Evolutionary conservation across 1,284 basidiomycete species (phyloP).

Genomic region (Termitomyces sp.): DNA sequence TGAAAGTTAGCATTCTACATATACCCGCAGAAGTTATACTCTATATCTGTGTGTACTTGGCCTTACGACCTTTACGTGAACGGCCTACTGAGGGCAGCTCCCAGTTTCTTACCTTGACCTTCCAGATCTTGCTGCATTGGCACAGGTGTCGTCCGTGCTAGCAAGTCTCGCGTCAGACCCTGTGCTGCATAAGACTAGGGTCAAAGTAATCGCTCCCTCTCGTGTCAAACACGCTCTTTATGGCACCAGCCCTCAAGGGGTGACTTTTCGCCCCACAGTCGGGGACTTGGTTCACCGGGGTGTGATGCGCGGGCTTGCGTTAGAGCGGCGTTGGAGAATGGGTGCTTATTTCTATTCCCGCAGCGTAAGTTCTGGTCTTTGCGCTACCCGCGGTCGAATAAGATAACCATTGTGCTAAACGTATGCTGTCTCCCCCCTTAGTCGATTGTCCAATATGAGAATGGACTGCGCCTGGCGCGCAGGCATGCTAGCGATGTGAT

Average conservation of each 20-base stretch:
- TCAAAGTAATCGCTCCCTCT: slow-evolving; percentile 59
- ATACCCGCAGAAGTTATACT: slow-evolving; percentile 54
- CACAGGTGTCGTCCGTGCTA: slow-evolving; percentile 40
- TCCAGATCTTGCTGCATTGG: slow-evolving; percentile 56
- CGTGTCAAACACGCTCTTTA: slow-evolving; percentile 62
- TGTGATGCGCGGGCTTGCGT: slow-evolving; percentile 59
- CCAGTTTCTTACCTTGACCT: slow-evolving; percentile 66
- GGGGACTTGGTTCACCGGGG: slow-evolving; percentile 61
- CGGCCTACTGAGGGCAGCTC: neutral
- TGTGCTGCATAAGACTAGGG: slow-evolving; percentile 51
- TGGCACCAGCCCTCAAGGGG: slow-evolving; percentile 45
- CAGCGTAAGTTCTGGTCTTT: slow-evolving; percentile 36
- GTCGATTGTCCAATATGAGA: slow-evolving; percentile 59
- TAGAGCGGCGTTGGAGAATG: slow-evolving; percentile 58
- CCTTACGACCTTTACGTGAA: neutral
- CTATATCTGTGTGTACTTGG: slow-evolving; percentile 44
- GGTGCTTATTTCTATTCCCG: slow-evolving; percentile 61
- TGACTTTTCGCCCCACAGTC: slow-evolving; percentile 55
- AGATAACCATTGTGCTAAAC: slow-evolving; percentile 5
- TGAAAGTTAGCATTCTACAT: slow-evolving; percentile 19
- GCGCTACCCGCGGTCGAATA: slow-evolving; percentile 1
- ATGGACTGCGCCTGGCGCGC: slow-evolving; percentile 42
- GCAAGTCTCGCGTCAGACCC: slow-evolving; percentile 51
- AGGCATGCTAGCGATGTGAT: slow-evolving; percentile 44
- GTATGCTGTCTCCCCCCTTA: slow-evolving; percentile 19